phyloP scores from a whole-genome alignment of 2,329 filamentous ascomycete species.

The Cladophialophora yegresii region DNA sequence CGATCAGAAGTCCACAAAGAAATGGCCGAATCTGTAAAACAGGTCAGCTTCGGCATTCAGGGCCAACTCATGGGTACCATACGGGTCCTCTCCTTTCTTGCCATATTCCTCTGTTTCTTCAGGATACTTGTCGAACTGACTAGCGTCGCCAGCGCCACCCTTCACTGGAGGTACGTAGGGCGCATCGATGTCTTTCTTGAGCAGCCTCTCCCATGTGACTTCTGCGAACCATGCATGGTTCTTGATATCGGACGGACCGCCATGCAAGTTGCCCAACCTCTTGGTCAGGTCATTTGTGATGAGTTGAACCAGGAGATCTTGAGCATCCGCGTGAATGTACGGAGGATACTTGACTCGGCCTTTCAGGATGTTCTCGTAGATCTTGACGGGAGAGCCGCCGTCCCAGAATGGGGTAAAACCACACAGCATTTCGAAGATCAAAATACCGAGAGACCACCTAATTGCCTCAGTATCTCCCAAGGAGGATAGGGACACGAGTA shows the following conservation, averaged over 20 bases:
- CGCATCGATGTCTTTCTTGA: conserved; percentile 95
- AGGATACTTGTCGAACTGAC: conserved; percentile 96
- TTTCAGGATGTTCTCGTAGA: conserved; percentile 98
- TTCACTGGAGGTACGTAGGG: conserved; percentile 96
- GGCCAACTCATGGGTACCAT: conserved; percentile 51
- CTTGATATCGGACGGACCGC: conserved; percentile 89
- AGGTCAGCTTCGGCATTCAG: conserved; percentile 22
- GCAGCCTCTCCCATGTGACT: conserved; percentile 93
- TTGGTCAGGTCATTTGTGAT: conserved; percentile 96
- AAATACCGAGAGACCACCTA: conserved; percentile 97
- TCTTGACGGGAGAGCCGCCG: conserved; percentile 95
- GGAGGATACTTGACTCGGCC: conserved; percentile 95
- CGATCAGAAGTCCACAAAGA: conserved; percentile 68
- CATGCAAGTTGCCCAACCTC: conserved; percentile 88
- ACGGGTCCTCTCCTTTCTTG: conserved; percentile 77
- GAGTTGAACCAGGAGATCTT: conserved; percentile 85
- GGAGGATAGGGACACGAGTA: conserved; percentile 21
- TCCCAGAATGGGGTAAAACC: conserved; percentile 99
- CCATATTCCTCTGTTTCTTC: conserved; percentile 96
- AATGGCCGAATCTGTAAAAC: conserved; percentile 63
- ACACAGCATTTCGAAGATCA: conserved; percentile 99
- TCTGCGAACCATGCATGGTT: conserved; percentile 95
- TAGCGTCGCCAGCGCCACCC: conserved; percentile 89
- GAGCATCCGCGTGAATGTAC: conserved; percentile 91
- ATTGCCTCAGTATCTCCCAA: conserved; percentile 20